These are phyloP conservation scores for Turritis glabra DNA, from an alignment of 345 rosid species.

Conservation along the genomic window DNA sequence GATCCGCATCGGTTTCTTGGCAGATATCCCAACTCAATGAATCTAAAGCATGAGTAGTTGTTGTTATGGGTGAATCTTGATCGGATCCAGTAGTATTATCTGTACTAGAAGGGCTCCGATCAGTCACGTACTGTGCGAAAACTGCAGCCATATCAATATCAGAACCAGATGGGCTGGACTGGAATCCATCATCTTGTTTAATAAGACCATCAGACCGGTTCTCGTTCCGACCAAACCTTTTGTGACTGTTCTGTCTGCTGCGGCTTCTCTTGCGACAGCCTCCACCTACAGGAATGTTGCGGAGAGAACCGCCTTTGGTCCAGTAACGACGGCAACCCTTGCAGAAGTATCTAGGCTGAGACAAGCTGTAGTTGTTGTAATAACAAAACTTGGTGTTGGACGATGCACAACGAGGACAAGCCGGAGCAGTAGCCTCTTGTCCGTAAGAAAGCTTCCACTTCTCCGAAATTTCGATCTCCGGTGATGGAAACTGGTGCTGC, in stretches of 20 bases:
- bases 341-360: conserved; percentile 89
- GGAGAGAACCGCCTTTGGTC: conserved; percentile 87
- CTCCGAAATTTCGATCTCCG: conserved; percentile 32
- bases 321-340: conserved; percentile 84
- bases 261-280: conserved; percentile 79
- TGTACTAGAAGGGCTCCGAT: conserved; percentile 36
- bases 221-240: conserved; percentile 34
- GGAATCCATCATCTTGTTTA: conserved; percentile 23
- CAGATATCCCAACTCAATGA: conserved; percentile 37
- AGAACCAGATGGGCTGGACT: conserved; percentile 21
- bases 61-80: conserved; percentile 36
- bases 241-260: conserved; percentile 39
- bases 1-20: conserved; percentile 32
- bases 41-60: conserved; percentile 25
- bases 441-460: conserved; percentile 40
- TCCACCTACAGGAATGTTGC: conserved; percentile 87
- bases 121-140: conserved; percentile 66
- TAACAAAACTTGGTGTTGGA: conserved; percentile 88
- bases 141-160: conserved; percentile 70
- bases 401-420: conserved; percentile 90
- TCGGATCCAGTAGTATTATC: conserved; percentile 36
- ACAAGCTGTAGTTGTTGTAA: conserved; percentile 89
- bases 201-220: conserved; percentile 29
- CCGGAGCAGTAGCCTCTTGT: conserved; percentile 58
- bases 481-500: conserved; percentile 29